A percentile compares a stretch with the other conserved stretches of the same genome.
phyloP scores from a whole-genome alignment of 2,329 filamentous ascomycete genomes.

The Cordyceps fumosorosea region DNA sequence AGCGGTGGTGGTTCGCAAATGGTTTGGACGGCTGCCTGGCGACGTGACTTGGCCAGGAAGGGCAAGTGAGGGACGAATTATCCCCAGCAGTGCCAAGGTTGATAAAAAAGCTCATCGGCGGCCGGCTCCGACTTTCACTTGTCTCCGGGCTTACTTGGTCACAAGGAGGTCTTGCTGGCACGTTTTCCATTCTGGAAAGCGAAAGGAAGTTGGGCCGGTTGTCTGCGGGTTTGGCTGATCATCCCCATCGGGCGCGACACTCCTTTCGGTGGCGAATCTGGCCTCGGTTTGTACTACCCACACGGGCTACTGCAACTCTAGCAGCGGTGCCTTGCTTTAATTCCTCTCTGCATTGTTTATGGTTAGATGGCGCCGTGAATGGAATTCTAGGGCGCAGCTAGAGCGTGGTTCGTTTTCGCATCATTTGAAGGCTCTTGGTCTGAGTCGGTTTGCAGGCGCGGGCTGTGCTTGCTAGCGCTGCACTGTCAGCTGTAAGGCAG shows the following conservation, averaged over 20 bases:
- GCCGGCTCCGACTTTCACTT: background rate
- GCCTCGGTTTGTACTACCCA: background rate
- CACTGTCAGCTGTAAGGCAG: background rate
- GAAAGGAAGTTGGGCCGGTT: background rate
- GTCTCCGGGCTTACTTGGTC: too few species aligned
- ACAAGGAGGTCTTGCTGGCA: too few species aligned
- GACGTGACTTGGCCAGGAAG: background rate
- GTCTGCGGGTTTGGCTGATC: background rate
- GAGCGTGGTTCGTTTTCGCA: background rate
- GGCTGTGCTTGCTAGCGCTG: slow-evolving; percentile 4
- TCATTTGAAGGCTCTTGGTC: too few species aligned
- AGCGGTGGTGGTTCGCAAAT: background rate
- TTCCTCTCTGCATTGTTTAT: too few species aligned
- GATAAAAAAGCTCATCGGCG: background rate
- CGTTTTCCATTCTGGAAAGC: too few species aligned
- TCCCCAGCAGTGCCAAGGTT: background rate
- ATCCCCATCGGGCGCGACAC: background rate
- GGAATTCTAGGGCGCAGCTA: background rate
- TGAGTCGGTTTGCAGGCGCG: background rate
- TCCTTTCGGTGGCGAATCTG: background rate
- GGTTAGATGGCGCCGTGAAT: background rate
- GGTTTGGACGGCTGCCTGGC: background rate
- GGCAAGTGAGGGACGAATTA: background rate
- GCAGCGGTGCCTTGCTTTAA: too few species aligned
- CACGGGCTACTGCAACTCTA: too few species aligned